These are phyloP conservation scores for Coffea humblotiana DNA, from an alignment of 305 asterid genomes.

Conservation along the genomic window DNA sequence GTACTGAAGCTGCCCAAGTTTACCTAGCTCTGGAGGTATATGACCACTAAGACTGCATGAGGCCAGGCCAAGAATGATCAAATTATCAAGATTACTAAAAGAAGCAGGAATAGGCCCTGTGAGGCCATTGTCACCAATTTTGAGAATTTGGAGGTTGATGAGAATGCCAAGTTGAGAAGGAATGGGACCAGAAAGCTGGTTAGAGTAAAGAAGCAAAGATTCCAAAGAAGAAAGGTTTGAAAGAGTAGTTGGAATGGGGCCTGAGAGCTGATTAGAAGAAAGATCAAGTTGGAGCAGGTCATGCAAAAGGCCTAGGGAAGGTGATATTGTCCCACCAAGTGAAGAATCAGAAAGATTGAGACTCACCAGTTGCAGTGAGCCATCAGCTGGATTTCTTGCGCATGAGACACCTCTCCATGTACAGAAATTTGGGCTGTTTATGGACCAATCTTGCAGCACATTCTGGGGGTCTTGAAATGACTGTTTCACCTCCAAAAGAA, in stretches of 20 bases:
- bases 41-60: conserved; percentile 63
- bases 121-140: conserved; percentile 74
- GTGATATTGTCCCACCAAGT: conserved; percentile 63
- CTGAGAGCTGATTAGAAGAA: conserved; percentile 62
- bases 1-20: conserved; percentile 38
- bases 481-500: conserved; percentile 53
- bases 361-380: conserved; percentile 26
- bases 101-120: conserved; percentile 63
- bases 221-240: conserved; percentile 67
- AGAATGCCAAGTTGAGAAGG: conserved; percentile 56
- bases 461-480: conserved; percentile 54
- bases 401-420: conserved; percentile 73
- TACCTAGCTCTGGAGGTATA: conserved; percentile 65
- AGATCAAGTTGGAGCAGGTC: conserved; percentile 89
- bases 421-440: conserved; percentile 43
- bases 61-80: conserved; percentile 62
- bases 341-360: conserved; percentile 57
- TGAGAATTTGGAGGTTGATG: conserved; percentile 44
- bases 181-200: conserved; percentile 78
- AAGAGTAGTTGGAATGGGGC: conserved; percentile 88
- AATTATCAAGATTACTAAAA: conserved; percentile 44
- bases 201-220: conserved; percentile 71
- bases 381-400: conserved; percentile 7
- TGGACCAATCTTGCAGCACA: conserved; percentile 61
- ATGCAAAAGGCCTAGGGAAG: conserved; percentile 51